These are phyloP conservation scores for Aspergillus kassunensis DNA, from an alignment of 495 filamentous ascomycete species.

Conservation along the genomic window DNA sequence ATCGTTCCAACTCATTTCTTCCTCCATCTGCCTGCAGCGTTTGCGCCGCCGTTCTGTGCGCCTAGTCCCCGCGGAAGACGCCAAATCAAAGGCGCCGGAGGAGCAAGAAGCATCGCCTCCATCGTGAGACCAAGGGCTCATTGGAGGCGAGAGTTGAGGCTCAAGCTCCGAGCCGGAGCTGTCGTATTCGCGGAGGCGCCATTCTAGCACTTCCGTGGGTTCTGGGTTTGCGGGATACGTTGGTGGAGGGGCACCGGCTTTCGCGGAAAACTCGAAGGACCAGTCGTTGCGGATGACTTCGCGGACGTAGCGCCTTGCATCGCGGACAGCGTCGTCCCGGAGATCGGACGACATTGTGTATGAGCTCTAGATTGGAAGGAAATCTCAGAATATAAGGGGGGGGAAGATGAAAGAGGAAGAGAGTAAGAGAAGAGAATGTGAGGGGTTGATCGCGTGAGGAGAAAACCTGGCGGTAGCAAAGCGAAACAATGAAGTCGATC, in stretches of 20 bases:
- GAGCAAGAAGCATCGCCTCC: constrained; percentile 5
- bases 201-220: constrained; percentile 32
- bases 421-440: not conserved
- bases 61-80: not conserved
- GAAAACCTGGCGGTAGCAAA: constrained; percentile 2
- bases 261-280: constrained; percentile 33
- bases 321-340: constrained; percentile 41
- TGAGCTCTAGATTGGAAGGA: not conserved
- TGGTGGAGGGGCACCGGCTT: constrained; percentile 23
- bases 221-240: constrained; percentile 24
- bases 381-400: not conserved
- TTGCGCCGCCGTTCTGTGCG: constrained; percentile 49
- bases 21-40: constrained; percentile 55
- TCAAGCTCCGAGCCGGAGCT: constrained; percentile 43
- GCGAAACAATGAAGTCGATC: not conserved
- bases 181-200: constrained; percentile 42
- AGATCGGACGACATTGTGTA: constrained; percentile 27
- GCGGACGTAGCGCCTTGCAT: constrained; percentile 39
- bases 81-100: constrained; percentile 1
- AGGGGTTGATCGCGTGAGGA: constrained; percentile 15
- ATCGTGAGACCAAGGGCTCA: constrained; percentile 13
- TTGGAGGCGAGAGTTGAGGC: constrained; percentile 25
- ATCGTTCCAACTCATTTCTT: constrained; percentile 79
- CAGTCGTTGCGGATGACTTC: constrained; percentile 44
- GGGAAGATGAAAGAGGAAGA: not conserved